Evolutionary conservation across 1,284 basidiomycete species (phyloP), one percentile per base, ranked within the genome.

Genomic region (Cryptococcus sp.): DNA sequence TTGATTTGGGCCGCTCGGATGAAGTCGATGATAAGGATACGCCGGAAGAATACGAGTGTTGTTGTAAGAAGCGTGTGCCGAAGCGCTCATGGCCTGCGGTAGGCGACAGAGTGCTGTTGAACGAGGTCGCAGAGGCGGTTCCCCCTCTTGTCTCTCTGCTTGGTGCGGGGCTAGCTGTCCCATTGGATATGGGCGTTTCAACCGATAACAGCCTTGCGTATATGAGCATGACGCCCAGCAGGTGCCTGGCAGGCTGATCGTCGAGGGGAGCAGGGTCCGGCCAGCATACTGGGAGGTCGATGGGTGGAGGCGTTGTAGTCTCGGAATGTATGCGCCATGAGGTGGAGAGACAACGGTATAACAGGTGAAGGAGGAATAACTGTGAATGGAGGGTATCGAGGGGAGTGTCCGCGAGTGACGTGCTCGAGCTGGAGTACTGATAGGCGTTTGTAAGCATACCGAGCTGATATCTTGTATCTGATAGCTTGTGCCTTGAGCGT

Each of bases 341-440:
- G 22, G 89, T 87, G 13, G 89, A 86, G 82, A 96, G 61, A 85
- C 86, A 72, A 84, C 83, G 39, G 10, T 88, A 85, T 19, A 97
- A 80, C 44, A 95, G 86, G 78, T 95, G 92, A 66, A 96, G 83
- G 31, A 96, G 79, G 69, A 92, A 92, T 1, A 96, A 82, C 74
- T 95, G 91, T 0, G 93, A 95, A 71, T 95, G 91, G 8, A 95
- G 83, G 52, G 88, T 84, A 62, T 91, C 88, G 23, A 89, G 81
- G 0, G 86, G 82, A 59, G 84, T 81, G 59, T 83, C 81, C 40
- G 60, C 51, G 19, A 74, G 63, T 1, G 72, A 65, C 3, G 68
- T 56, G 3, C 53, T 52, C 20, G 66, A 62, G 38, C 53, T 58
- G 2, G 73, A 66, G 66, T 75, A 73, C 72, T 49, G 83, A 13